These are phyloP conservation scores for Trichosporon faecale DNA, from an alignment of 1,284 basidiomycete genomes.

Conservation along the genomic window DNA sequence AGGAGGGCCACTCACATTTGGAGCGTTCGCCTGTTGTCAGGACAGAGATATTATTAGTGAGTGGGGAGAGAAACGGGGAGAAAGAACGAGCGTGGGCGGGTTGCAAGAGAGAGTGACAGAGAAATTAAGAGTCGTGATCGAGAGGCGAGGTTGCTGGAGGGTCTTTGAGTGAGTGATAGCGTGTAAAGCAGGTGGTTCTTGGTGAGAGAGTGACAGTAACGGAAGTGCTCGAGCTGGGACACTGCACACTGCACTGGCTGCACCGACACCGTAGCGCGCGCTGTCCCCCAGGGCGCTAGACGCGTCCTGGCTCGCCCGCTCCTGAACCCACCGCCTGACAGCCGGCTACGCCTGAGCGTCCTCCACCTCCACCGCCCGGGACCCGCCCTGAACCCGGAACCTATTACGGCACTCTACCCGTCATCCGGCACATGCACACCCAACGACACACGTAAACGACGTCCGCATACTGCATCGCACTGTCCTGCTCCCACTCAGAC, in stretches of 20 bases:
- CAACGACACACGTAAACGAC: neutral
- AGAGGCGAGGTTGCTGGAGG: neutral
- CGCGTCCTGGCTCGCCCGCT: neutral
- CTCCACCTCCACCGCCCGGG: neutral
- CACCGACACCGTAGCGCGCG: too few species aligned
- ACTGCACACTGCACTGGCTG: too few species aligned
- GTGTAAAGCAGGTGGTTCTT: neutral
- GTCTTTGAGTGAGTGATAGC: neutral
- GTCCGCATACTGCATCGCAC: neutral
- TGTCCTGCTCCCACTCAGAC: neutral
- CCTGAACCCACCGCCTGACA: neutral
- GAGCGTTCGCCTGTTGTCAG: neutral
- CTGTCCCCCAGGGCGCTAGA: neutral
- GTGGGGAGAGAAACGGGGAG: neutral
- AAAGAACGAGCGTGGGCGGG: neutral
- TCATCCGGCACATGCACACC: neutral
- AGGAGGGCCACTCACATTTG: neutral
- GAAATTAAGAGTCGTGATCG: neutral
- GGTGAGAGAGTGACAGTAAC: neutral
- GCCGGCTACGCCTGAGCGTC: neutral
- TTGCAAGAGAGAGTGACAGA: neutral
- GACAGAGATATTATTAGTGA: neutral
- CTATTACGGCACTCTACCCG: constrained; percentile 1
- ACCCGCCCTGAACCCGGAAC: neutral
- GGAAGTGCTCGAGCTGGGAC: neutral